Conservation (phyloP, 2,329 filamentous ascomycete species). For the Penicillium sp. region DNA sequence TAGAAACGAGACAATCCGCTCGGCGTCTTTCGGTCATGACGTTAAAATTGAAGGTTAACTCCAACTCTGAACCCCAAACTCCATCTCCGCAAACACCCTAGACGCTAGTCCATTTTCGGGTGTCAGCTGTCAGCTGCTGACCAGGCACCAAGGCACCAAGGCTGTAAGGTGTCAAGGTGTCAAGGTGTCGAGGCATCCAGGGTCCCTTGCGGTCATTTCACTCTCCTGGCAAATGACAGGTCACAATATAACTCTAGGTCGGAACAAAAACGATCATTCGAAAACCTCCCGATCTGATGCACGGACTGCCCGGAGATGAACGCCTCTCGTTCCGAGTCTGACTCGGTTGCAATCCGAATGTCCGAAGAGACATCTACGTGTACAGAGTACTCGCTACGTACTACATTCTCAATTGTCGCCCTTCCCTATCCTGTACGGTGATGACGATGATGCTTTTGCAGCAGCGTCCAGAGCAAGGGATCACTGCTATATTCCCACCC, state of each 20-base stretch:
- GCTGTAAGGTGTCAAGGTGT: background rate
- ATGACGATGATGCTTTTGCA: background rate
- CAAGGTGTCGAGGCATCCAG: background rate
- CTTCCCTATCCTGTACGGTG: background rate
- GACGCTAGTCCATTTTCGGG: background rate
- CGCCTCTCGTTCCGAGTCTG: constrained; percentile 1
- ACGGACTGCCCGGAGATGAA: background rate
- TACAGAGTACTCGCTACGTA: background rate
- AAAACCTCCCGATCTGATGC: background rate
- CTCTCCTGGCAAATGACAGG: background rate
- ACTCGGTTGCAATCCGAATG: background rate
- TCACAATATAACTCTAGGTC: too few species aligned
- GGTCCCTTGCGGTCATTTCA: background rate
- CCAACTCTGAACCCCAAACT: constrained; percentile 9
- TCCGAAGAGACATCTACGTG: background rate
- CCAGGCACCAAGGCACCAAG: background rate
- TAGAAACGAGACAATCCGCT: background rate
- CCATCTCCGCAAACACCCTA: background rate
- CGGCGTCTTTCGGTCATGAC: background rate
- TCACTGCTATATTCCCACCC: background rate
- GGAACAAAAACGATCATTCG: too few species aligned
- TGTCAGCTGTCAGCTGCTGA: background rate
- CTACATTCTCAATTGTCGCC: background rate
- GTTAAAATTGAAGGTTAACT: background rate
- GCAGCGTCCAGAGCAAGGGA: constrained; percentile 1